These are phyloP conservation scores for Entomophthora muscae DNA, from an alignment of 371 early-diverging fungal genomes.

Conservation along the genomic window DNA sequence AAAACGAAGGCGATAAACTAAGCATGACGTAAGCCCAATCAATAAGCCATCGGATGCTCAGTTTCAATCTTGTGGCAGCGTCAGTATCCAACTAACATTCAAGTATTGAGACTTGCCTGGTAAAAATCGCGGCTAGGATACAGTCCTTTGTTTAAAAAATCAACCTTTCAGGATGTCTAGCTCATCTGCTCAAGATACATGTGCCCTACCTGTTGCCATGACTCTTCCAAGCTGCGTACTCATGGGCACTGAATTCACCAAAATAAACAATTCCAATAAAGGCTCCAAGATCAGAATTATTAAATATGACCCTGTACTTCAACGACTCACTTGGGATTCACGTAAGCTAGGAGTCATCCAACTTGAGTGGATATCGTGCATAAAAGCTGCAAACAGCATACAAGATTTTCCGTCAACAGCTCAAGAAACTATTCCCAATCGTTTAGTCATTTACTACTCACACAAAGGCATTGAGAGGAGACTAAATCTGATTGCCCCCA, in stretches of 20 bases:
- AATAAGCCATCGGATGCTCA: too few species aligned
- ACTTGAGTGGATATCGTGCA: conserved; percentile 3
- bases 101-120: too few species aligned
- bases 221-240: not conserved
- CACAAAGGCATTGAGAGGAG: not conserved
- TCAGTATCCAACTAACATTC: too few species aligned
- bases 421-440: not conserved
- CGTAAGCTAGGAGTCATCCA: conserved; percentile 7
- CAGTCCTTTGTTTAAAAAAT: too few species aligned
- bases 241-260: conserved; percentile 6
- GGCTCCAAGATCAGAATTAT: not conserved
- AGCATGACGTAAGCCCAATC: too few species aligned
- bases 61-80: too few species aligned
- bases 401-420: not conserved
- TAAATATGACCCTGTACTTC: not conserved
- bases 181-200: too few species aligned
- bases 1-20: too few species aligned
- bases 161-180: too few species aligned
- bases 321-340: not conserved
- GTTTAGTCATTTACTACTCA: not conserved
- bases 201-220: too few species aligned
- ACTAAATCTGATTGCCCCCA: not conserved
- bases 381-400: not conserved
- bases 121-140: too few species aligned
- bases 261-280: not conserved